These are phyloP conservation scores for Fusarium miscanthi DNA, from an alignment of 2,329 filamentous ascomycete species.

Conservation along the genomic window DNA sequence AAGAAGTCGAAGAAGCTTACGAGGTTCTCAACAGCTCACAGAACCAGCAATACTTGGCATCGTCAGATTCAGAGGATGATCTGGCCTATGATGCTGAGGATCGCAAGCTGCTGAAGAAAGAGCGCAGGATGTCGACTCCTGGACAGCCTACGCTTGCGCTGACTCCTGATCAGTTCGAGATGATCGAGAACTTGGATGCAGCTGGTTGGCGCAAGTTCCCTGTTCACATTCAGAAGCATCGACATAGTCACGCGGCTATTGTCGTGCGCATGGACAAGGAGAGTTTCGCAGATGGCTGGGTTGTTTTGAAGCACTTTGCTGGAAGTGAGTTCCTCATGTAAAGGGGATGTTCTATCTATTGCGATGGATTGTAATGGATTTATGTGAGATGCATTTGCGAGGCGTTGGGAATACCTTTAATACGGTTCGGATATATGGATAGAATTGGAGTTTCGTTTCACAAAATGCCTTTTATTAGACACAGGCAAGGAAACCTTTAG, in stretches of 20 bases:
- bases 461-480: background rate
- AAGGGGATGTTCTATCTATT: background rate
- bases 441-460: constrained; percentile 5
- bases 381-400: constrained; percentile 8
- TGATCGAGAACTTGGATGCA: constrained; percentile 81
- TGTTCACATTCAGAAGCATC: constrained; percentile 79
- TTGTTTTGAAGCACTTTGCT: constrained; percentile 85
- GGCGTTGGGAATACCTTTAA: constrained; percentile 17
- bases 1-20: constrained; percentile 80
- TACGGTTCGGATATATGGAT: background rate
- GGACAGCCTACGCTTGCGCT: constrained; percentile 80
- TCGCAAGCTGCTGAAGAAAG: constrained; percentile 54
- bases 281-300: constrained; percentile 78
- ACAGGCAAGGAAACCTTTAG: background rate
- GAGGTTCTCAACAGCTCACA: constrained; percentile 77
- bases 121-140: constrained; percentile 55
- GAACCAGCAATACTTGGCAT: constrained; percentile 75
- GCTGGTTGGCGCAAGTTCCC: constrained; percentile 73
- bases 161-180: constrained; percentile 82
- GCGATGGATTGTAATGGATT: background rate
- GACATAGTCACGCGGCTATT: constrained; percentile 91
- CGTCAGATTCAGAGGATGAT: constrained; percentile 60
- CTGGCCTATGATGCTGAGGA: constrained; percentile 52
- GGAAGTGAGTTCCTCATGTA: constrained; percentile 72
- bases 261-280: constrained; percentile 78